Conservation (phyloP, 2,329 filamentous ascomycete genomes). For the Thielaviopsis euricoi region DNA sequence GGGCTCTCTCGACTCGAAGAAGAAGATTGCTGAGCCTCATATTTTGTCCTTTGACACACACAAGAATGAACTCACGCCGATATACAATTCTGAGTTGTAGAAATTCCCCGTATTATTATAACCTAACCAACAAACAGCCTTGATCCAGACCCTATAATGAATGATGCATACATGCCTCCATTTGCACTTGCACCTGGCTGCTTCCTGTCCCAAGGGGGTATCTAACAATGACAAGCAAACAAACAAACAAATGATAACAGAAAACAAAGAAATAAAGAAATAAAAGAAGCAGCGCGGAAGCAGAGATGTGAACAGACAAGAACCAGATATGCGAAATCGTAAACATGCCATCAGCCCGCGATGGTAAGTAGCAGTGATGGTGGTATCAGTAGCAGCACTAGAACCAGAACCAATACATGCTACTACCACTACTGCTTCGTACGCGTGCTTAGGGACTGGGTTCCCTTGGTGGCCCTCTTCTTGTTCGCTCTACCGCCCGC, state of each 20-base stretch:
- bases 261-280: background rate
- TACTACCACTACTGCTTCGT: background rate
- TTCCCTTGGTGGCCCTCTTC: conserved; percentile 5
- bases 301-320: background rate
- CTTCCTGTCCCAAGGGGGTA: background rate
- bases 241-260: background rate
- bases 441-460: background rate
- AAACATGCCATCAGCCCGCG: background rate
- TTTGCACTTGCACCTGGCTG: background rate
- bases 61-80: background rate
- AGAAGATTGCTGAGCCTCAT: background rate
- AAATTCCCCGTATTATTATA: background rate
- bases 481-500: conserved; percentile 4
- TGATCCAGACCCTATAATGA: background rate
- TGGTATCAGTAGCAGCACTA: no score
- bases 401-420: background rate
- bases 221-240: background rate
- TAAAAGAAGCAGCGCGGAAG: background rate
- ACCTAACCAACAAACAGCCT: background rate
- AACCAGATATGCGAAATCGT: background rate
- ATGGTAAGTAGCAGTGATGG: background rate
- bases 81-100: background rate
- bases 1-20: no score
- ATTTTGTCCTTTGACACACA: background rate
- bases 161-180: background rate